Evolutionary conservation across 129 eudicot genomes (phyloP).

Genomic region (Lonicera japonica): DNA sequence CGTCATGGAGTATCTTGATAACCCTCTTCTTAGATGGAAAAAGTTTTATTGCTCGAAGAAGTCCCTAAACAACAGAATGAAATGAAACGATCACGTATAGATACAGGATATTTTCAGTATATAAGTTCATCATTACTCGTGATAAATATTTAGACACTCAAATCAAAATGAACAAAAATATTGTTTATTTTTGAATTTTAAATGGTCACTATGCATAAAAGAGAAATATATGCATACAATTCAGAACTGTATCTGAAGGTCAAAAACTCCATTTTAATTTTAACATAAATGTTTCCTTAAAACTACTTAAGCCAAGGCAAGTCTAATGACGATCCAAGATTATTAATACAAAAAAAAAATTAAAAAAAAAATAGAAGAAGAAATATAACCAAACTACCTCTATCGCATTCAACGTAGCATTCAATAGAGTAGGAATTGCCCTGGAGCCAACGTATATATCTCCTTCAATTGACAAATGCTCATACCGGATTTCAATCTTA

Average conservation of each 20-base stretch:
- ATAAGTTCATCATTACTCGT: neutral
- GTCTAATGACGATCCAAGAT: neutral
- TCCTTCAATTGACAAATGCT: slow-evolving; percentile 68
- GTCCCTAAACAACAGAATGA: slow-evolving; percentile 35
- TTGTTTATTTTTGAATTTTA: neutral
- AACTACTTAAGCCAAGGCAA: neutral
- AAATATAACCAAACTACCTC: slow-evolving; percentile 37
- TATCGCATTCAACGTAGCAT: slow-evolving; percentile 45
- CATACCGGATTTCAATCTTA: slow-evolving; percentile 59
- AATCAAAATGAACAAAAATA: neutral
- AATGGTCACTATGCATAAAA: neutral
- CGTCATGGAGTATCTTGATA: slow-evolving; percentile 59
- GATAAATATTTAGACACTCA: neutral
- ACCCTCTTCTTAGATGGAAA: slow-evolving; percentile 62
- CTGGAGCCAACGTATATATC: slow-evolving; percentile 63
- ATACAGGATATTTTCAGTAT: neutral
- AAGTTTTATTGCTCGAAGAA: slow-evolving; percentile 45
- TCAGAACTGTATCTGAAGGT: neutral
- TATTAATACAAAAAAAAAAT: too few species aligned
- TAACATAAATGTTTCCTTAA: neutral
- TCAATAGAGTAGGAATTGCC: slow-evolving; percentile 75
- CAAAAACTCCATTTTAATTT: neutral
- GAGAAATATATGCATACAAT: neutral
- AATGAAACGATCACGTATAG: neutral
- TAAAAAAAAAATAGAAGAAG: neutral